Conservation (phyloP, 331 rosid species). For the Malus hybrid region DNA sequence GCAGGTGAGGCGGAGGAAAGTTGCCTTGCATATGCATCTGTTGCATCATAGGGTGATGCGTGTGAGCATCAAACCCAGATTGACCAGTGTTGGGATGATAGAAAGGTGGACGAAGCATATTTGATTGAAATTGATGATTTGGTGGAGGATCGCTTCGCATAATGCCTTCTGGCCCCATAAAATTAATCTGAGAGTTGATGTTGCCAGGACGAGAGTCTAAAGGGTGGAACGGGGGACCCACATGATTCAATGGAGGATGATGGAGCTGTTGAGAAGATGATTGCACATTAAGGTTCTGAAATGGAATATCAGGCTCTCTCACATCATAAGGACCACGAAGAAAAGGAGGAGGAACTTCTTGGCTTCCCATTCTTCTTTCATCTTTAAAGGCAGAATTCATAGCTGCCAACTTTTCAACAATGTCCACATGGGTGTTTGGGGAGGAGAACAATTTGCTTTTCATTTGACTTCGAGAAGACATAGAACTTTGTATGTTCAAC, state of each 20-base stretch:
- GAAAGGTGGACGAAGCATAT: conserved; percentile 70
- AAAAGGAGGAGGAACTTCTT: conserved; percentile 49
- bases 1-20: conserved; percentile 57
- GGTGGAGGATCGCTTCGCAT: conserved; percentile 48
- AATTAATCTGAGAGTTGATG: conserved; percentile 50
- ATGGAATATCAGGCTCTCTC: conserved; percentile 61
- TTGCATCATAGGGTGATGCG: conserved; percentile 65
- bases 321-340: conserved; percentile 50
- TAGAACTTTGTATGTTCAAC: conserved; percentile 36
- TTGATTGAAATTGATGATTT: conserved; percentile 60
- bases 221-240: conserved; percentile 52
- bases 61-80: conserved; percentile 58
- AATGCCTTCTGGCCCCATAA: conserved; percentile 49
- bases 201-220: conserved; percentile 59
- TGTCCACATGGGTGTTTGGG: conserved; percentile 45
- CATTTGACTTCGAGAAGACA: conserved; percentile 43
- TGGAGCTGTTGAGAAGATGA: conserved; percentile 56
- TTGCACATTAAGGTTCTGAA: conserved; percentile 53
- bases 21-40: conserved; percentile 67
- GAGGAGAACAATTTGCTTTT: conserved; percentile 40
- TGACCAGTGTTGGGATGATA: conserved; percentile 44
- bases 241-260: conserved; percentile 43
- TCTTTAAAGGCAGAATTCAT: conserved; percentile 50
- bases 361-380: conserved; percentile 54
- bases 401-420: conserved; percentile 61